Base-by-base conservation (phyloP, 257 asterid genomes). In the Catharanthus roseus region DNA sequence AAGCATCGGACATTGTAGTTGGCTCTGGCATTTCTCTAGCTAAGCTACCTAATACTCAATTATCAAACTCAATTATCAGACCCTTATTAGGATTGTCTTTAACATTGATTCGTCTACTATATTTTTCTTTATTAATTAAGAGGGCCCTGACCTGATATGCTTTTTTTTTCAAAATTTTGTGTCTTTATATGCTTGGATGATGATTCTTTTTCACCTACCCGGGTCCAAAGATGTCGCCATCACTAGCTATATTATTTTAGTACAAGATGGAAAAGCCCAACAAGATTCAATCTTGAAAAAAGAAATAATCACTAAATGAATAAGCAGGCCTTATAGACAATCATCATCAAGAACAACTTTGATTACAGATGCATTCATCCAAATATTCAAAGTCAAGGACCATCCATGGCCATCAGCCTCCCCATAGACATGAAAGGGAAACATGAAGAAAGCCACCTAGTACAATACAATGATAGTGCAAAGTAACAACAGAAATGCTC, bases 131-230 rank as follows among this genome's bases (percentile, higher is more conserved):
- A n/a, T n/a, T n/a, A n/a, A n/a, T 38, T 38, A 15, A 26, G 67
- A 54, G 73, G 83, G 74, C 77, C 83, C 38, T 21, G 31, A 5
- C 82, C 38, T 21, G 31, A 5, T 33, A 18, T 36, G 72, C 65
- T 42, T 71, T 77, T 8, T 73, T 39, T 67, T 49, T n/a, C n/a
- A 1, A 31, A n/a, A 10, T 50, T 74, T 57, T 51, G 69, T 53
- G 57, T 23, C 42, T 49, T n/a, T 58, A n/a, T 34, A 10, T 34
- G 45, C 5, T 0, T 10, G 36, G 42, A 26, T 26, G 42, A 26
- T 26, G 24, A 23, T 49, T 65, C 44, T 42, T 21, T 28, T 7
- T 49, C 54, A 10, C 38, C 41, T 44, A 11, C 4, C 53, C 67
- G 45, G 41, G 28, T 41, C 58, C 24, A 67, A 58, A 65, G 54